Conservation (phyloP, 768 basidiomycete genomes). For the Auriscalpium orientale region DNA sequence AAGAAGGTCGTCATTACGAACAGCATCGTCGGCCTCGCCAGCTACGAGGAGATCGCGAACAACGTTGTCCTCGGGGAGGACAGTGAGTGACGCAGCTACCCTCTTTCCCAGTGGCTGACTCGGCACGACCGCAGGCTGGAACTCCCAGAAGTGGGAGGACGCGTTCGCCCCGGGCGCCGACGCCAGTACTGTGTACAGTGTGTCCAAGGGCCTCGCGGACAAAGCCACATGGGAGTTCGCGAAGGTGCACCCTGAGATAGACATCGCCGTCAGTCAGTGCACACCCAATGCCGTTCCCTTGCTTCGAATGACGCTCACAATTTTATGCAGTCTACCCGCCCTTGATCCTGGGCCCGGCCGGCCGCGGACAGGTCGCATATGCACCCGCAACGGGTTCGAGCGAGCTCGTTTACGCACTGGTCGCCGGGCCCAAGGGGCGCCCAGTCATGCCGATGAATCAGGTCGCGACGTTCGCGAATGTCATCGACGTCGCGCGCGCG, state of each 20-base stretch:
- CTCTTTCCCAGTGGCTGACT: too few relatives aligned
- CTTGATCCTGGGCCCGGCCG: too few relatives aligned
- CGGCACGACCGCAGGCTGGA: too few relatives aligned
- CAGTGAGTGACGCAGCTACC: background rate
- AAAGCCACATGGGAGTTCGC: slow-evolving; percentile 17
- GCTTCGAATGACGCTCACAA: too few relatives aligned
- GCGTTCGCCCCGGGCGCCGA: too few relatives aligned
- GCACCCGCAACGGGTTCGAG: too few relatives aligned
- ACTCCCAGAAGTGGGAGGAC: too few relatives aligned
- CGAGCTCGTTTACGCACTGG: too few relatives aligned
- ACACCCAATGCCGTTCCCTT: background rate
- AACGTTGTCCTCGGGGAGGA: background rate
- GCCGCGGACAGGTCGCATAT: too few relatives aligned
- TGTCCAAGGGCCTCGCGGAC: slow-evolving; percentile 26
- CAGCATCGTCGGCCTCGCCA: background rate
- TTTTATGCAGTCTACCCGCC: too few relatives aligned
- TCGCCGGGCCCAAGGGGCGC: too few relatives aligned
- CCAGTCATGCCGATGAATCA: too few relatives aligned
- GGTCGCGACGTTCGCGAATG: slow-evolving; percentile 1
- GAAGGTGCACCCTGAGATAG: slow-evolving; percentile 14
- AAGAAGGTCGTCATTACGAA: background rate
- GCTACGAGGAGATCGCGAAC: background rate
- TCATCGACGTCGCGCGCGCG: slow-evolving; percentile 21
- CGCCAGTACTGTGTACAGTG: slow-evolving; percentile 18
- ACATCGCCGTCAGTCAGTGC: slow-evolving; percentile 16